Base-by-base conservation (phyloP, 345 rosid species). In the Hypericum perforatum region DNA sequence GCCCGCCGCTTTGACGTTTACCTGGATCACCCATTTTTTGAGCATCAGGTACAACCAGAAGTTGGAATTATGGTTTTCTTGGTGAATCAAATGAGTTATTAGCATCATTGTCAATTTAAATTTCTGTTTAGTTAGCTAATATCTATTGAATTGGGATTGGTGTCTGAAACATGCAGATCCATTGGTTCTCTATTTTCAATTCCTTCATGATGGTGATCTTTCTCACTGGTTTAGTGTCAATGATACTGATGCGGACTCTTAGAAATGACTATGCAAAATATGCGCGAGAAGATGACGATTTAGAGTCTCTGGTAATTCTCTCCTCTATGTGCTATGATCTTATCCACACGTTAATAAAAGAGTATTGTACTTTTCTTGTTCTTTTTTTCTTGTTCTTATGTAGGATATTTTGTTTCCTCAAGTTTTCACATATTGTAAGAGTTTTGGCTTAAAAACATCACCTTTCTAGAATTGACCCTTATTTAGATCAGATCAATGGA, bases 191-290 rank as follows among this genome's bases (percentile, higher is more conserved):
- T 55, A 85, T 89, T 68, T 89, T 89, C 76, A 89, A 89, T 73
- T 89, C 97, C 16, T 89, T 85, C 77, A 89, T 89, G 97, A 85
- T 89, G 97, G 97, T 89, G 67, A 89, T 89, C 71, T 85, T 89
- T 69, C 87, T 89, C 66, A 85, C 97, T 60, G 97, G 97, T 63
- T 72, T 89, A 83, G 97, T 89, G 62, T 89, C 97, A 39, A 85
- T 89, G 97, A 89, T 89, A 72, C 69, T 89, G 74, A 89, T 89
- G 97, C 78, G 97, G 65, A 89, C 97, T 56, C 87, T 89, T 39
- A 73, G 97, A 69, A 89, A 89, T 70, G 97, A 89, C 69, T 89
- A 89, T 65, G 97, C 97, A 0, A 89, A 89, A 66, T 89, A 89
- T 72, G 97, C 97, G 7, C 87, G 97, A 60, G 97, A 89, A 64